Evolutionary conservation across 2,329 filamentous ascomycete species (phyloP), one percentile per base, ranked within the genome.

Genomic region (Fusarium tuaranense): DNA sequence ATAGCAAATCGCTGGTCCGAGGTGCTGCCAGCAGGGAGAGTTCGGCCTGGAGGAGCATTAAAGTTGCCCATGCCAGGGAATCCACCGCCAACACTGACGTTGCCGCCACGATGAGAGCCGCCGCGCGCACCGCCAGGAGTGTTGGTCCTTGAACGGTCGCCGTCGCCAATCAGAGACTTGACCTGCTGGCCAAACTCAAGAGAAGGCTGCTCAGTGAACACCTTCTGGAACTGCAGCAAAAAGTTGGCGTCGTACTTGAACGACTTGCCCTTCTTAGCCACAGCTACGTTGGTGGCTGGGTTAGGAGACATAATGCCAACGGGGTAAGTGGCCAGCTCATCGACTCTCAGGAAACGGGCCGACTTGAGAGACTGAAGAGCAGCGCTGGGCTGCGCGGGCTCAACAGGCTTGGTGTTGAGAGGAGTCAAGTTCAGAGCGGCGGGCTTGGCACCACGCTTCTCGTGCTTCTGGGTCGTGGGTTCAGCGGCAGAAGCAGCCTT

Each of bases 211-310:
- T 99, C 97, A 73, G 95, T 97, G 86, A 98, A 99, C 22, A 98
- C 95, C 78, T 91, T 91, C 86, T 98, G 94, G 88, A 99, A 99
- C 82, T 99, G 97, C 34, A 99, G 88, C 85, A 99, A 87, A 88
- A 99, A 99, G 78, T 93, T 92, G 79, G 95, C 94, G 85, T 98
- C 95, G 84, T 99, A 99, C 83, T 97, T 95, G 87, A 97, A 97
- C 48, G 91, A 92, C 83, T 92, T 93, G 70, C 91, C 91, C 86
- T 95, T 96, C 83, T 93, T 94, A 38, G 90, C 88, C 32, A 94
- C 93, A 18, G 93, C 93, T 46, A 90, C 87, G 83, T 98, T 99
- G 75, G 98, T 86, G 4, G 96, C 94, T 13, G 96, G 95, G 84
- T 98, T 98, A 9, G 97, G 97, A 30, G 95, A 98, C 71, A 89